Base-by-base conservation (phyloP, 2,329 filamentous ascomycete species). In the Grosmannia huntii region DNA sequence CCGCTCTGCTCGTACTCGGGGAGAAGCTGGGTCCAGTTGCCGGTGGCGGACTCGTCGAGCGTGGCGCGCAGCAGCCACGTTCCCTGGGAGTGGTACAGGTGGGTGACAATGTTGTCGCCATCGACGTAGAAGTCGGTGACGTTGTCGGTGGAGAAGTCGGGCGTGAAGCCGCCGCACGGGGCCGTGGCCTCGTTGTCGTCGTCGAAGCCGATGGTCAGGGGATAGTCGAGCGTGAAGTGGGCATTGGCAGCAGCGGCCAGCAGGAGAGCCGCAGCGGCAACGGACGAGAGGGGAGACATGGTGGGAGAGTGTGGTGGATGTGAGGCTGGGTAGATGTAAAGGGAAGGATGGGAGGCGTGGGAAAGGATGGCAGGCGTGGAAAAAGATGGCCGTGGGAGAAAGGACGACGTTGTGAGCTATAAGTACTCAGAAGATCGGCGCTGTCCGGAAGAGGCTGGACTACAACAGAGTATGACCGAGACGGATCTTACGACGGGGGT, bases 11-110 rank as follows among this genome's bases (percentile, higher is more conserved):
- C 66, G 38, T 82, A 70, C 57, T 81, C 75, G 33, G 76, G 77
- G 64, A 75, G 78, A 55, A 82, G 65, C 65, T 81, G 71, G 28
- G 77, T 75, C 81, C 81, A 84, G 65, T 76, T 76, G 58, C 71
- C 69, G 51, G 66, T 65, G 50, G 73, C 76, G 12, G 71, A 71
- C 53, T 70, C 64, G 64, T 81, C 80, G 23, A 76, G 71, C 14
- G 80, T 84, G 62, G 75, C 78, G 61, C 82, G 80, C 71, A 81
- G 79, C 19, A 84, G 72, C 76, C 76, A 84, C 57, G 72, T 79
- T 62, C 72, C 70, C 66, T 80, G 72, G 4, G 77, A 71, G 65
- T 85, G 82, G 3, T 72, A 74, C 9, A 75, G 71, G 9, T 68
- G 69, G 55, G 78, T 65, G 60, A 73, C 72, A 38, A 84, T 70